These are phyloP conservation scores for Vigna hirtella DNA, from an alignment of 306 rosid genomes.

Conservation along the genomic window DNA sequence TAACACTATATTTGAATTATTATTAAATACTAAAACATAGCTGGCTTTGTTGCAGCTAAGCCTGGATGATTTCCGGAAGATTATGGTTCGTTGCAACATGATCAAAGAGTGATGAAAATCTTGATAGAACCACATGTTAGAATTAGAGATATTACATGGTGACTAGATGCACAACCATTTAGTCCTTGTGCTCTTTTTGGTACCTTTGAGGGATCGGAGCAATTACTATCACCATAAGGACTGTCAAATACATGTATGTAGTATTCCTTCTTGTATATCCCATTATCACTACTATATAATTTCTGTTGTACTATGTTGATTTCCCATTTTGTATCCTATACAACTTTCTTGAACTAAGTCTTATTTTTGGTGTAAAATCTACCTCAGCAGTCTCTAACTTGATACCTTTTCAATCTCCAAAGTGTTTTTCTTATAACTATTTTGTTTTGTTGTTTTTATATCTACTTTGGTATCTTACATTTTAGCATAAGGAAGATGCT, in stretches of 20 bases:
- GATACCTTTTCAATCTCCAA: neutral
- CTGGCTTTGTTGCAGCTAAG: slow-evolving; percentile 60
- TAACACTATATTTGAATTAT: neutral
- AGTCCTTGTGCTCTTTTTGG: neutral
- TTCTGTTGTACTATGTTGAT: neutral
- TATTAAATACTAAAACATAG: neutral
- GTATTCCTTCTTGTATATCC: slow-evolving; percentile 1
- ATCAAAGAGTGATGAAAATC: slow-evolving; percentile 54
- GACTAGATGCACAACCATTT: neutral
- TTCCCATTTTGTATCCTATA: neutral
- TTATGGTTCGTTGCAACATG: slow-evolving; percentile 83
- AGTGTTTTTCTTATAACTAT: neutral
- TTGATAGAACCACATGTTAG: slow-evolving; percentile 43
- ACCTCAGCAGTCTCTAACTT: neutral
- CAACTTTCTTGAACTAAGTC: neutral
- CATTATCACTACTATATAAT: neutral
- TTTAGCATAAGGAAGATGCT: no score
- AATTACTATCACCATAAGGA: neutral
- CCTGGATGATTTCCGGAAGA: slow-evolving; percentile 79
- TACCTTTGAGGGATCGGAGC: neutral
- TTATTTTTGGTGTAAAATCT: neutral
- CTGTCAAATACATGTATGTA: neutral
- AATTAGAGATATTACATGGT: neutral
- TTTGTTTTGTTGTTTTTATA: neutral
- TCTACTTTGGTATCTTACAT: no score